Conservation (phyloP, 345 rosid species). For the Euphorbia tirucalli region DNA sequence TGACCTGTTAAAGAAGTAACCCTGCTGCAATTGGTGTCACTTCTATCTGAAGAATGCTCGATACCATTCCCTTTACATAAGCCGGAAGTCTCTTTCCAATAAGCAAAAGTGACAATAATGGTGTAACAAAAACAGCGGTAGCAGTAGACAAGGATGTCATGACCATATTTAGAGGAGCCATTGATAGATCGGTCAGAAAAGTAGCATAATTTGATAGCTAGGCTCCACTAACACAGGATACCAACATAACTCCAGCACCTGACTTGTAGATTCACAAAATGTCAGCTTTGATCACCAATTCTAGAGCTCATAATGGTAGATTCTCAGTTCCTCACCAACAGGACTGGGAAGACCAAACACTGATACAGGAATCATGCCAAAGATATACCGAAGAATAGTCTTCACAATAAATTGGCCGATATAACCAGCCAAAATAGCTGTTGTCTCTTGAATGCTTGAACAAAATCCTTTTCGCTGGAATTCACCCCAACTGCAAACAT, state of each 20-base stretch:
- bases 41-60: constrained; percentile 86
- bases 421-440: constrained; percentile 71
- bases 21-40: constrained; percentile 79
- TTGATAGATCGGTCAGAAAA: constrained; percentile 68
- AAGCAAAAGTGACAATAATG: constrained; percentile 73
- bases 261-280: constrained; percentile 18
- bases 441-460: constrained; percentile 78
- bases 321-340: constrained; percentile 52
- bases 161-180: constrained; percentile 91
- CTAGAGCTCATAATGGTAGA: constrained; percentile 13
- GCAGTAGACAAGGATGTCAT: constrained; percentile 95
- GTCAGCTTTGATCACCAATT: constrained; percentile 11
- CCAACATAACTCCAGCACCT: constrained; percentile 97
- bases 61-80: constrained; percentile 89
- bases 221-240: constrained; percentile 94
- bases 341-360: constrained; percentile 75
- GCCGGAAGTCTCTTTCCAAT: constrained; percentile 86
- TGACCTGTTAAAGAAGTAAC: constrained; percentile 79
- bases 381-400: constrained; percentile 79
- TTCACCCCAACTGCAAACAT: constrained; percentile 98
- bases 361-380: constrained; percentile 65
- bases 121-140: constrained; percentile 78
- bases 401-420: constrained; percentile 77
- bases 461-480: constrained; percentile 82
- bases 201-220: constrained; percentile 94